phyloP scores from a whole-genome alignment of 805 yeast genomes.

The Clavispora vitiphila region DNA sequence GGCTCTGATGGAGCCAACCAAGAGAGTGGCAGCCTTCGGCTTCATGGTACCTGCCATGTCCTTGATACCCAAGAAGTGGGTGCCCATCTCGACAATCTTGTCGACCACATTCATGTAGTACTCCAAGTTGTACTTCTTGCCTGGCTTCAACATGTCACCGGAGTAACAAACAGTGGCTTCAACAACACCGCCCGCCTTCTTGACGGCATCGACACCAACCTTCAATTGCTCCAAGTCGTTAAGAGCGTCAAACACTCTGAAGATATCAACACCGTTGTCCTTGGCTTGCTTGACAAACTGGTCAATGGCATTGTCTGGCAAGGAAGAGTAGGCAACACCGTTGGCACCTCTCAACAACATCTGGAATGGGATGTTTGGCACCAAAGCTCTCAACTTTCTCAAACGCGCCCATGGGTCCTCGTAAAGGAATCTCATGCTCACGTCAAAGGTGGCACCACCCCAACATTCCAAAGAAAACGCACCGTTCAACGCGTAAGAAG shows the following conservation, averaged over 20 bases:
- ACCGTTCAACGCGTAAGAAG: conserved; percentile 83
- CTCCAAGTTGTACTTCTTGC: conserved; percentile 91
- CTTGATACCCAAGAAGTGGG: conserved; percentile 94
- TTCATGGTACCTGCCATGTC: conserved; percentile 99
- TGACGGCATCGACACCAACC: conserved; percentile 97
- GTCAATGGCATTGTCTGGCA: conserved; percentile 98
- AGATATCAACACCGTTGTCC: conserved; percentile 93
- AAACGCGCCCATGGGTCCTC: conserved; percentile 99
- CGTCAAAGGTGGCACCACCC: conserved; percentile 99
- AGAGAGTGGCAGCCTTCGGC: conserved; percentile 84
- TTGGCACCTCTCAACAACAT: conserved; percentile 99
- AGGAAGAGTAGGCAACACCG: conserved; percentile 96
- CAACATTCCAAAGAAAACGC: conserved; percentile 98
- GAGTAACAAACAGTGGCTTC: conserved; percentile 98
- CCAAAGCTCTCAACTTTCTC: conserved; percentile 78
- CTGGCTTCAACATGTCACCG: conserved; percentile 95
- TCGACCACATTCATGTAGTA: conserved; percentile 83
- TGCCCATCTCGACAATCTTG: conserved; percentile 85
- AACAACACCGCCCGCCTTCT: conserved; percentile 97
- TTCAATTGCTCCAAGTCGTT: conserved; percentile 94
- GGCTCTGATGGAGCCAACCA: conserved; percentile 76
- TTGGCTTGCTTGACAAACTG: conserved; percentile 94
- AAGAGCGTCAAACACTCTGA: conserved; percentile 96
- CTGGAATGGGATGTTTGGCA: conserved; percentile 98
- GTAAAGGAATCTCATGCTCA: conserved; percentile 94